phyloP scores from a whole-genome alignment of 768 basidiomycete species.

The Cystofilobasidium bisporidii region DNA sequence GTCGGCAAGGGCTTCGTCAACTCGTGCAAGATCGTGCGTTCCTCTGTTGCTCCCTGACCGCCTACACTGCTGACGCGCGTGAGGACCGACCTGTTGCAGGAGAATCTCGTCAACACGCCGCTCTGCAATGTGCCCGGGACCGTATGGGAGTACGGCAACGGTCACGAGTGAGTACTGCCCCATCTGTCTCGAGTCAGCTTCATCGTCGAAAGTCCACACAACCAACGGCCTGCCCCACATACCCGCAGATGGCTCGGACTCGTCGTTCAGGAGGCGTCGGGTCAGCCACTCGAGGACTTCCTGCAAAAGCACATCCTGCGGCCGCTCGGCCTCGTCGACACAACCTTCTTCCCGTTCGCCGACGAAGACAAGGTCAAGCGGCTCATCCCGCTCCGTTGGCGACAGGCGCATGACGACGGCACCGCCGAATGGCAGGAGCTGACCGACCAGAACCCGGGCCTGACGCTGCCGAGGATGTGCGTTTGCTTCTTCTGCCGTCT shows the following conservation, averaged over 20 bases:
- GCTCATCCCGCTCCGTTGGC: conserved; percentile 30
- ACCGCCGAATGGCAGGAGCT: conserved; percentile 29
- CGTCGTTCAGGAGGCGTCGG: conserved; percentile 31
- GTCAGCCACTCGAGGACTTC: conserved; percentile 35
- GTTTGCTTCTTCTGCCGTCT: background rate
- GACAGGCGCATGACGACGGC: background rate
- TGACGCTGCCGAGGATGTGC: conserved; percentile 35
- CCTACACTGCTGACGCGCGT: too few relatives aligned
- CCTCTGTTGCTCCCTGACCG: background rate
- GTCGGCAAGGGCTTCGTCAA: conserved; percentile 33
- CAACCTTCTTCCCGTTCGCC: conserved; percentile 34
- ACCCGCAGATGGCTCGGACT: conserved; percentile 29
- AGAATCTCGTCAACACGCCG: conserved; percentile 35
- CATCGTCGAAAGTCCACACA: too few relatives aligned
- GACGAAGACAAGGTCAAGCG: conserved; percentile 21
- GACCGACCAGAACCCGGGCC: conserved; percentile 25
- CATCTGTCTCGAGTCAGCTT: conserved; percentile 21
- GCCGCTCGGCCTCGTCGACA: conserved; percentile 34
- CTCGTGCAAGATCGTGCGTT: conserved; percentile 33
- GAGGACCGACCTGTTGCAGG: conserved; percentile 16
- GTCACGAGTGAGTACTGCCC: conserved; percentile 29
- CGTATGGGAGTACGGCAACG: conserved; percentile 35
- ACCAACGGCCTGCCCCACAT: too few relatives aligned
- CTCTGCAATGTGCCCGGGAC: conserved; percentile 31
- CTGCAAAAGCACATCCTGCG: conserved; percentile 37